phyloP scores from a whole-genome alignment of 164 flowering plant genomes.

The Vitis amurensis region DNA sequence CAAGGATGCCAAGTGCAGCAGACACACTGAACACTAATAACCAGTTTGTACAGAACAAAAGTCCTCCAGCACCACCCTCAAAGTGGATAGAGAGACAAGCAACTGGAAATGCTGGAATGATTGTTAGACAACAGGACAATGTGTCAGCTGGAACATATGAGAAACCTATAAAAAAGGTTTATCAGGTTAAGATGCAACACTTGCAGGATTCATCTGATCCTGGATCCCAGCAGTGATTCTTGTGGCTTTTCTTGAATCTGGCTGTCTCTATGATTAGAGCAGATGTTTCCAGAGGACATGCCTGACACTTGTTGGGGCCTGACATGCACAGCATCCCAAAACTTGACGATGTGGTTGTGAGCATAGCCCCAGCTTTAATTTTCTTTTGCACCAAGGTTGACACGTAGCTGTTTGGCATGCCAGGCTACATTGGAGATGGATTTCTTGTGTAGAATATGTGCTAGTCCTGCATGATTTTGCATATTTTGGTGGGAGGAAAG shows the following conservation, averaged over 20 bases:
- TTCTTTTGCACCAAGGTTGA: no score
- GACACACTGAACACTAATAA: constrained; percentile 17
- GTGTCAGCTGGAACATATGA: constrained; percentile 22
- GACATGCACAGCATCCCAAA: no score
- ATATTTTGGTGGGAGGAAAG: no score
- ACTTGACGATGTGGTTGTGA: no score
- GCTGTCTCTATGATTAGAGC: no score
- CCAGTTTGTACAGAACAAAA: constrained; percentile 24
- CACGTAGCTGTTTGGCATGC: no score
- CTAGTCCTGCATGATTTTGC: no score
- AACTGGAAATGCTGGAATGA: constrained; percentile 25
- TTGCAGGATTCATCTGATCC: constrained; percentile 20
- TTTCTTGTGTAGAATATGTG: no score
- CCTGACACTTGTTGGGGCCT: no score
- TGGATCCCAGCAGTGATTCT: constrained; percentile 15
- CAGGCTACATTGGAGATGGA: no score
- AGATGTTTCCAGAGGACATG: no score
- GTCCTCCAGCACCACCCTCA: constrained; percentile 62
- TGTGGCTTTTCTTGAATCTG: neutral
- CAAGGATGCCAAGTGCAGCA: constrained; percentile 31
- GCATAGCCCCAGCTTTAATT: no score
- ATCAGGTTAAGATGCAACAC: constrained; percentile 45
- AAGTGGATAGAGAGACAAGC: constrained; percentile 58
- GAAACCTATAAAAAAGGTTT: constrained; percentile 55
- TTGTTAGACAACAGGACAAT: constrained; percentile 37